Base-by-base conservation (phyloP, 75 land plant genomes). In the Cunninghamia lanceolata region DNA sequence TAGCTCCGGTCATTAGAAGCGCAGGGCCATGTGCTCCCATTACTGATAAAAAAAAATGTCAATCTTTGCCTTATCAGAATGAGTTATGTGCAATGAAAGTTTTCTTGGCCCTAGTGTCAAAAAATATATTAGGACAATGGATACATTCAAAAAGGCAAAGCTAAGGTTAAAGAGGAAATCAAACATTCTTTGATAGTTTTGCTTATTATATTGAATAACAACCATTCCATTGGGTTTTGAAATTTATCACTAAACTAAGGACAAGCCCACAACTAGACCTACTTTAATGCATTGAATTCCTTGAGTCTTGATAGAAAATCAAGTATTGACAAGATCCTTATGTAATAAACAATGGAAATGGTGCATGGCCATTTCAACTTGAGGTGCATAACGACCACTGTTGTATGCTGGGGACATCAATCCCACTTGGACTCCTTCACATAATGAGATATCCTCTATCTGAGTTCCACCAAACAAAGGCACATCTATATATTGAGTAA, bases 361-460 rank as follows among this genome's bases (percentile, higher is more conserved):
- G 76, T 96, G 95, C 99, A 97, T 95, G 80, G 99, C 98, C 85
- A 85, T 89, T 87, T 97, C 99, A 54, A 97, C 94, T 40, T 86
- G 86, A 10, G 99, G 98, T 50, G 94, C 95, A 89, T 97, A 96
- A 68, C 99, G 89, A 36, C 99, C 98, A 74, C 82, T 85, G 54
- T 86, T 82, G 68, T 93, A 97, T 34, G 98, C 93, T 39, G 94
- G 96, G 13, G 98, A 96, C 53, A 90, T 92, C 4, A 97, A 93
- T 25, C 99, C 99, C 82, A 84, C 89, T 83, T 97, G 99, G n/a
- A 97, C 98, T 45, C 89, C 90, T 91, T 97, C 94, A 85, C 98
- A 95, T 21, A 97, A 80, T 3, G 34, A 53, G 28, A 95, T 92
- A 77, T 97, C 99, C 90, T 97, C 99, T 59, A 90, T 89, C 99